A percentile compares a stretch with the other conserved stretches of the same genome.
phyloP scores from a whole-genome alignment of 139 green algal species.

The Chlorella vulgaris region DNA sequence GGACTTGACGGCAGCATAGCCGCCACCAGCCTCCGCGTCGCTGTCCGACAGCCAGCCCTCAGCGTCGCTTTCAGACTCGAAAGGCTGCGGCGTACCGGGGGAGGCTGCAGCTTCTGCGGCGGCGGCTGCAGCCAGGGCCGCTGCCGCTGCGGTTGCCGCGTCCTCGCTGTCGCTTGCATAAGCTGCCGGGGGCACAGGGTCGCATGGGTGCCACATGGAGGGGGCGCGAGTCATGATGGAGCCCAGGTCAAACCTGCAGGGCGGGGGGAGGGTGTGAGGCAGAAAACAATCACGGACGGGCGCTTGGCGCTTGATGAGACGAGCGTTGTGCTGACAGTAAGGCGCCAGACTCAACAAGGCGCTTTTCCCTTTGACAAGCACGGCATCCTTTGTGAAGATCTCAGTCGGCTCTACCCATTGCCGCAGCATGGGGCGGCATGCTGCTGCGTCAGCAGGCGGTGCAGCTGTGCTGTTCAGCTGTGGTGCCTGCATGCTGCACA shows the following conservation, averaged over 20 bases:
- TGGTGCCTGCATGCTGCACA: too few species aligned
- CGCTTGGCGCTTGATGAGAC: neutral
- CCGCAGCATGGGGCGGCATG: too few species aligned
- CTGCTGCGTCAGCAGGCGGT: too few species aligned
- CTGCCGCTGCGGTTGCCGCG: neutral
- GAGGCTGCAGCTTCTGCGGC: neutral
- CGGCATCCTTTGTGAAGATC: too few species aligned
- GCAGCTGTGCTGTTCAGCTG: too few species aligned
- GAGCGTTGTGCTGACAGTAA: too few species aligned
- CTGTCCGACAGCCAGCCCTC: constrained; percentile 29
- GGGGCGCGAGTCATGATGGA: constrained; percentile 94
- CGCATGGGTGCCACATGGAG: constrained; percentile 73
- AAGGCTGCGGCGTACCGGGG: neutral
- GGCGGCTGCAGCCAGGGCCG: neutral
- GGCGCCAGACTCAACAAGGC: too few species aligned
- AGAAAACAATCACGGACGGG: neutral
- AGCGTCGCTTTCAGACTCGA: constrained; percentile 17
- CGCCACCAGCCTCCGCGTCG: neutral
- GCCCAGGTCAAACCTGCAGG: constrained; percentile 92
- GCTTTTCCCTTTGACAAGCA: too few species aligned
- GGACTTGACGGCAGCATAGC: constrained; percentile 18
- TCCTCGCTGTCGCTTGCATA: neutral
- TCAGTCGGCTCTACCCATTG: too few species aligned
- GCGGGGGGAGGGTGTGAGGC: neutral
- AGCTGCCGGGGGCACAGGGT: constrained; percentile 12